A percentile compares a stretch with the other conserved stretches of the same genome.
phyloP scores from a whole-genome alignment of 305 asterid species.

The Petunia hybrid region DNA sequence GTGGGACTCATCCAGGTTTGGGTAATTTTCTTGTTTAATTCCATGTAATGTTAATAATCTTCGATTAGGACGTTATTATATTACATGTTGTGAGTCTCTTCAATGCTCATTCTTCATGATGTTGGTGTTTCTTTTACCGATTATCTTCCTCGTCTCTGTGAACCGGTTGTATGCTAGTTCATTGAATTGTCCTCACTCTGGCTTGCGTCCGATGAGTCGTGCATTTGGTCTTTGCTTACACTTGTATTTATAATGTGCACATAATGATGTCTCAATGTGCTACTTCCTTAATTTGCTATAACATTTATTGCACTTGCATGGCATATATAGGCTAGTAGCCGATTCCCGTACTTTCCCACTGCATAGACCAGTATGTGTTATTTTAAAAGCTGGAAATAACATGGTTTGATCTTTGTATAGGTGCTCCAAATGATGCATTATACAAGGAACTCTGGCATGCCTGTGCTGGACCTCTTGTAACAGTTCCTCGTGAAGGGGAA shows the following conservation, averaged over 20 bases:
- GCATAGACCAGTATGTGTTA: not conserved
- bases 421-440: slow-evolving; percentile 55
- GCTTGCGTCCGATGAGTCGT: not conserved
- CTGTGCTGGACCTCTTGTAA: slow-evolving; percentile 97
- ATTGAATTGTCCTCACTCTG: not conserved
- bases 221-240: not conserved
- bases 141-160: not conserved
- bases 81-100: too few species aligned
- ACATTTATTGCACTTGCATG: not conserved
- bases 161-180: slow-evolving; percentile 1
- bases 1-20: slow-evolving; percentile 68
- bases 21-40: slow-evolving; percentile 32
- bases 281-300: not conserved
- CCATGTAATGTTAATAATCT: not conserved
- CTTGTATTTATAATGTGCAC: not conserved
- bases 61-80: not conserved
- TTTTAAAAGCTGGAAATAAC: not conserved
- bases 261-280: not conserved
- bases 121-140: slow-evolving; percentile 16
- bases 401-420: slow-evolving; percentile 37
- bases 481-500: slow-evolving; percentile 87
- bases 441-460: slow-evolving; percentile 92
- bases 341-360: not conserved
- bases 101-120: not conserved
- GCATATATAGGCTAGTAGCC: not conserved